Conservation (phyloP, 2,329 filamentous ascomycete genomes). For the Cercospora sesami region DNA sequence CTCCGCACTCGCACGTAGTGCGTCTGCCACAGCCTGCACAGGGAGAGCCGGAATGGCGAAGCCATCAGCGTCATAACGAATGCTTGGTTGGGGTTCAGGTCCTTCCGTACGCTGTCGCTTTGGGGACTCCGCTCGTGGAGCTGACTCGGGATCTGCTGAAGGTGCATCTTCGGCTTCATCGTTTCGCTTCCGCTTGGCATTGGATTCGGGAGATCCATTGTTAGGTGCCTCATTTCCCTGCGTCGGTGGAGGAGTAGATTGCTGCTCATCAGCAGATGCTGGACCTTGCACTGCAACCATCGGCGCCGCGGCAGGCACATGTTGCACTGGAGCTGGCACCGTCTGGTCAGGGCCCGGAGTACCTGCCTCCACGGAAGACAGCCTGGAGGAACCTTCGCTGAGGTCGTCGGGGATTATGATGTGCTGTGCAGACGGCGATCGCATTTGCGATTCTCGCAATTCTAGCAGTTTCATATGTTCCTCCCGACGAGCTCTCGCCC, state of each 20-base stretch:
- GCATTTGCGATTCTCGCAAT: conserved; percentile 18
- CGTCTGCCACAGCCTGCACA: conserved; percentile 6
- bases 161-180: conserved; percentile 24
- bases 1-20: neutral
- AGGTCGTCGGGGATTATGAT: conserved; percentile 26
- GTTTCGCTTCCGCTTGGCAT: conserved; percentile 21
- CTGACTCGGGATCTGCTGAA: conserved; percentile 4
- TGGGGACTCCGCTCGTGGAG: conserved; percentile 14
- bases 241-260: conserved; percentile 14
- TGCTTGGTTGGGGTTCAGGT: conserved; percentile 5
- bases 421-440: conserved; percentile 8
- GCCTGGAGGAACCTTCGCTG: conserved; percentile 27
- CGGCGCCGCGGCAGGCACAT: conserved; percentile 10
- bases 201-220: neutral
- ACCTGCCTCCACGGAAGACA: conserved; percentile 24
- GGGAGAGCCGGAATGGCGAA: conserved; percentile 43
- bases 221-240: conserved; percentile 7
- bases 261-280: neutral
- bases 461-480: conserved; percentile 24
- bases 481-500: conserved; percentile 36
- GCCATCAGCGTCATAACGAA: conserved; percentile 44
- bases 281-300: conserved; percentile 7
- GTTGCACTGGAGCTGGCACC: conserved; percentile 2
- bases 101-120: conserved; percentile 27
- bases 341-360: conserved; percentile 12